Evolutionary conservation across 352 stramenopile species (phyloP), one percentile per base, ranked within the genome.

Genomic region (Globisporangium parvum): DNA sequence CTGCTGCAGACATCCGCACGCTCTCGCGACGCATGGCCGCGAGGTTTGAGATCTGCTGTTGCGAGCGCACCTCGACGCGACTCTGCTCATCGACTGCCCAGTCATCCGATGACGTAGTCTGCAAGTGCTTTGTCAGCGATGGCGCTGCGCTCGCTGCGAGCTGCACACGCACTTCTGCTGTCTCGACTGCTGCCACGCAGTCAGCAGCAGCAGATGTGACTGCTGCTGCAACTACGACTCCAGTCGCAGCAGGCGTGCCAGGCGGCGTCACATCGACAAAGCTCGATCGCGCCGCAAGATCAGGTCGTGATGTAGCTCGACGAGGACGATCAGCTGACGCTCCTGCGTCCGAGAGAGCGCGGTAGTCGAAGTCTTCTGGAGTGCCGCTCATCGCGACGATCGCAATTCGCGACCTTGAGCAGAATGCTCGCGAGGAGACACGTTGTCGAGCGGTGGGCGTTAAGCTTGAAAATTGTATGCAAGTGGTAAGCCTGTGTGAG

Each of bases 231-330:
- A 12, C n/a, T 11, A 15, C 42, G 42, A 28, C n/a, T n/a, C n/a
- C n/a, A n/a, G n/a, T n/a, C 8, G 42, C n/a, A n/a, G 17, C 44
- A 31, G n/a, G 44, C 35, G 45, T 21, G 17, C 15, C 23, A 15
- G 55, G 35, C 18, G 55, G 55, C 40, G 55, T 55, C 23, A 55
- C 55, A 2, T 12, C 55, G 28, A 61, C 39, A 41, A 61, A 61
- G 47, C 55, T 61, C 17, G 55, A 51, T 28, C 18, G 20, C 9
- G 28, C 11, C 2, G 6, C 31, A 37, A 9, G 31, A 12, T 37
- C 31, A 10, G 9, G 31, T 10, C 31, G 31, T 12, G 33, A 3
- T 44, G 20, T 37, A 44, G n/a, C 17, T 42, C 47, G 48, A n/a
- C 23, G n/a, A 20, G 26, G 11, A 11, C 48, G 47, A 17, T 26